Evolutionary conservation across 2,329 filamentous ascomycete genomes (phyloP), one percentile per base, ranked within the genome.

Genomic region (Colletotrichum sp.): DNA sequence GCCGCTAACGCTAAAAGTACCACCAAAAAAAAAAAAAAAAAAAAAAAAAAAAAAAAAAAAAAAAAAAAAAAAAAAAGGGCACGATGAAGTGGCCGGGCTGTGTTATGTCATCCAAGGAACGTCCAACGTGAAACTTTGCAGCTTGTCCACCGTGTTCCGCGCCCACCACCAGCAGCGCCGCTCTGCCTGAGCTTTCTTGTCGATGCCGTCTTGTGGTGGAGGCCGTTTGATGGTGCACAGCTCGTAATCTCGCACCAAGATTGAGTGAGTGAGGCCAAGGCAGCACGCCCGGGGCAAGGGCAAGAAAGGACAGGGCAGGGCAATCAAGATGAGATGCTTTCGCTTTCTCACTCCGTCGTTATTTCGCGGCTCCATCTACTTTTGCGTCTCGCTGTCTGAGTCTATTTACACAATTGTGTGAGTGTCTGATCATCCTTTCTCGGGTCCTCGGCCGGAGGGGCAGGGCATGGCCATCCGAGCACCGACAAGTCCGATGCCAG

Each of bases 241-340:
- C 34, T 74, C 65, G 67, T 68, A 75, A 72, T 72, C 52, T 67
- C 62, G 68, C 72, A 62, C 68, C 59, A 65, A 74, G 59, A 71
- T 71, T 65, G 68, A 44, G 62, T 63, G 60, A 62, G 39, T 6
- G 18, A 48, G 39, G 39, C 39, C 39, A 48, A 48, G 39, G n/a
- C 18, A 48, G 39, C 39, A 48, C 18, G 39, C 16, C 16, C 18
- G 18, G 39, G 39, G 39, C 18, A 48, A 48, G 39, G 39, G 39
- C 39, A 48, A 48, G 39, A 48, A n/a, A n/a, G 39, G 39, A 6
- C 39, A 48, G 39, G 39, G 24, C 68, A 55, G 26, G 65, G 48
- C 60, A 18, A 55, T 48, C 52, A 52, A 72, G 62, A 72, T 67
- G 72, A 75, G 68, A 67, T 75, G 68, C 48, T 66, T 24, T 70